Evolutionary conservation across 1,284 basidiomycete species (phyloP).

Genomic region (Chondrostereum purpureum): DNA sequence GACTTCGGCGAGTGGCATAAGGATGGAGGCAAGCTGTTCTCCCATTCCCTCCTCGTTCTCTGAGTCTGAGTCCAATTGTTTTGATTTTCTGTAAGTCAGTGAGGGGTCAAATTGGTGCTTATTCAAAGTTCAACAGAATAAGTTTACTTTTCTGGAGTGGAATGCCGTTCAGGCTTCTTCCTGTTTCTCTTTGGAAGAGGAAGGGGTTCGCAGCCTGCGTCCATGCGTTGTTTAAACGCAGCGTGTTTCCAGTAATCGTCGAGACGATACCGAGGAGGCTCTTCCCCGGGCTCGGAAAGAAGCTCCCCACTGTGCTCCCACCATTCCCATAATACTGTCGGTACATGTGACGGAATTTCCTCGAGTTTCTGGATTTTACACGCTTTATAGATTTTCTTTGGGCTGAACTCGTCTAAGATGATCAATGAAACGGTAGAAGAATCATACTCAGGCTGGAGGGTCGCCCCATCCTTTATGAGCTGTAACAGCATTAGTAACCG

Average conservation of each 20-base stretch:
- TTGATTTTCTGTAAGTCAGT: background rate
- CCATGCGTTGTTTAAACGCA: background rate
- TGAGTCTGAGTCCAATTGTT: background rate
- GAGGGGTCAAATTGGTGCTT: background rate
- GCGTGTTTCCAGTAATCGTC: slow-evolving; percentile 1
- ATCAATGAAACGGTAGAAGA: background rate
- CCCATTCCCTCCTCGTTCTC: background rate
- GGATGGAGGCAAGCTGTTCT: background rate
- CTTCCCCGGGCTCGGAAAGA: background rate
- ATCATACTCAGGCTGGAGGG: background rate
- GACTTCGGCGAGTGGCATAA: background rate
- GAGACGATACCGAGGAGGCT: background rate
- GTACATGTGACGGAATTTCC: background rate
- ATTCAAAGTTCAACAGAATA: background rate
- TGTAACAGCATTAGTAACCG: background rate
- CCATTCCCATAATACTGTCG: slow-evolving; percentile 1
- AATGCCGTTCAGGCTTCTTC: background rate
- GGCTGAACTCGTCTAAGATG: background rate
- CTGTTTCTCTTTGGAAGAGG: background rate
- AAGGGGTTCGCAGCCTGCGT: slow-evolving; percentile 16
- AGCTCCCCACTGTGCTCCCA: background rate
- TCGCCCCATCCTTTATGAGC: slow-evolving; percentile 2
- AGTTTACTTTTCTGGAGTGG: background rate
- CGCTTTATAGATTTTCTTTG: background rate
- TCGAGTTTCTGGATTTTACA: background rate